Evolutionary conservation across 192 early-diverging fungal species (phyloP), one percentile per base, ranked within the genome.

Genomic region (Coemansia sp.): DNA sequence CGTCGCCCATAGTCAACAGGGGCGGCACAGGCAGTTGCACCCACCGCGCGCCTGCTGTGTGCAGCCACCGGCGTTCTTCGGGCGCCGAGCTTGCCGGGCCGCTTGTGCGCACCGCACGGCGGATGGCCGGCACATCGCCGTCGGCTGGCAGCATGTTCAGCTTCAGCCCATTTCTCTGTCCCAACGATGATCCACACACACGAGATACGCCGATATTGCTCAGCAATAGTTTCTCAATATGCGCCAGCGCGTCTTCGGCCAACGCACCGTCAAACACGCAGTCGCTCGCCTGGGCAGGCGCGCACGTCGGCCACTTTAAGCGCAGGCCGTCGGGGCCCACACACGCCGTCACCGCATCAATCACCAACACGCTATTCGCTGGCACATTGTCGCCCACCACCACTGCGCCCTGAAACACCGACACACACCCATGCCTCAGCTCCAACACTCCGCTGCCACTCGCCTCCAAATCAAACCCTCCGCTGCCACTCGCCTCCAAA

Each of bases 301-400:
- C 66, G 38, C 68, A 70, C 0, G 74, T 76, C 2, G 70, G 66
- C 75, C 75, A 78, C 40, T 36, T 7, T 46, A 77, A 17, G 2
- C 31, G 61, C 38, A 77, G 19, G 2, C 22, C 17, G 23, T 25
- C 23, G 1, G 23, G 1, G 31, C 46, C 42, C 65, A 49, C 8
- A 42, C 36, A 59, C 14, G 52, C 59, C 9, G 60, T 56, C 12
- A 52, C 62, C 6, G 49, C 17, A 14, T 31, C 56, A 10, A 64
- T 31, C 25, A 42, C 31, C 26, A 58, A 14, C 5, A 28, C 19
- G 9, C 28, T 21, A 42, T 57, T 46, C 20, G 21, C 38, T 25
- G 58, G 22, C 53, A 54, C 52, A 28, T 28, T 25, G 22, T 23
- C 25, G 26, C 52, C 54, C 2, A 69, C 22, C 5, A 14, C 56